Conservation (phyloP, 2,329 filamentous ascomycete species). For the Colletotrichum orbiculare region DNA sequence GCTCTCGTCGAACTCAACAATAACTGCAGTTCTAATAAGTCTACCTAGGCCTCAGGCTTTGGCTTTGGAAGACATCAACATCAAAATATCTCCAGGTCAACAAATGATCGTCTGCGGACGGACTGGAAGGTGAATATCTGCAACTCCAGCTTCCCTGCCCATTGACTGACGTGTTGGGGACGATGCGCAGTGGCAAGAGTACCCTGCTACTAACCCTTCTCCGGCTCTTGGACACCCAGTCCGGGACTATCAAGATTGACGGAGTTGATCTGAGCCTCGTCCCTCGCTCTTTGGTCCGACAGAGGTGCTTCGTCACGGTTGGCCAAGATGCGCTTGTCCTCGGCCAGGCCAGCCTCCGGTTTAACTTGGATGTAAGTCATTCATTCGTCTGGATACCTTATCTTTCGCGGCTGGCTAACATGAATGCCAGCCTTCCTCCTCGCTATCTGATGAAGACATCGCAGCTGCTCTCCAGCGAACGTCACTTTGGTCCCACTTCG, state of each 20-base stretch:
- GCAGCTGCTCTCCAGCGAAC: not conserved
- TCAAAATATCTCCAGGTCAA: constrained; percentile 15
- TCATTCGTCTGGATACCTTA: not conserved
- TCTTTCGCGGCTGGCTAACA: not conserved
- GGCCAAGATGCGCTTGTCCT: constrained; percentile 13
- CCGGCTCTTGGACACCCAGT: constrained; percentile 4
- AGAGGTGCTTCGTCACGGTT: constrained; percentile 23
- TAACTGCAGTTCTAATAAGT: not conserved
- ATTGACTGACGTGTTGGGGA: not conserved
- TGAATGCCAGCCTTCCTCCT: not conserved
- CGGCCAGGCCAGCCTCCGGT: constrained; percentile 18
- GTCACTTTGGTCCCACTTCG: constrained; percentile 6
- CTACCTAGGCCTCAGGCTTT: not conserved
- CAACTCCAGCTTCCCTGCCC: not conserved
- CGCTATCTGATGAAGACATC: not conserved
- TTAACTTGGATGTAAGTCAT: constrained; percentile 22
- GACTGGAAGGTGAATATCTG: constrained; percentile 19
- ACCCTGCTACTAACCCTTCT: constrained; percentile 14
- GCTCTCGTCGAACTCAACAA: not conserved
- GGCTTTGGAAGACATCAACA: not conserved
- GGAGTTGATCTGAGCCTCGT: constrained; percentile 18
- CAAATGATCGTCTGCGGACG: constrained; percentile 21
- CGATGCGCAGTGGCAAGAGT: constrained; percentile 19
- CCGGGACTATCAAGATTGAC: constrained; percentile 10
- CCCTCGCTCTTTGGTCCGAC: constrained; percentile 5